Percentiles rank a stretch among this genome's conserved stretches.
These are phyloP conservation scores for Colletotrichum chrysophilum DNA, from an alignment of 2,329 filamentous ascomycete species.

Conservation along the genomic window DNA sequence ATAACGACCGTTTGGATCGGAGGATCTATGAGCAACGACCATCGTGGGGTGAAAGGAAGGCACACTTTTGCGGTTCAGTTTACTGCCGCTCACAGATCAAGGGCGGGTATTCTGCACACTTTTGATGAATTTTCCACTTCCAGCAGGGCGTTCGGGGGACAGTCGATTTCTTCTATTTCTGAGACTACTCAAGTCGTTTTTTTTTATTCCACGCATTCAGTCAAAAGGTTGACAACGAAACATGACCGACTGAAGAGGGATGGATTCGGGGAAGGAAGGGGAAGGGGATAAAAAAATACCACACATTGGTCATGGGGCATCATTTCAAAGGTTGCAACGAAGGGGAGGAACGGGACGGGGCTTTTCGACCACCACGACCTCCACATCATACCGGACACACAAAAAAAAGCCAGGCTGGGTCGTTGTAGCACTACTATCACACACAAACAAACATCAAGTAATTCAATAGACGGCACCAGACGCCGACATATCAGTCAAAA, in stretches of 20 bases:
- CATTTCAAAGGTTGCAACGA: conserved; percentile 14
- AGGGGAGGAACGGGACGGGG: conserved; percentile 1
- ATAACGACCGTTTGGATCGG: not conserved
- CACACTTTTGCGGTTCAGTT: not conserved
- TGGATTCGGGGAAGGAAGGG: not conserved
- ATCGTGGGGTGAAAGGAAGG: not conserved
- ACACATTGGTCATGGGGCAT: conserved; percentile 13
- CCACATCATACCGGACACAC: conserved; percentile 1
- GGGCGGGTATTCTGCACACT: conserved; percentile 7
- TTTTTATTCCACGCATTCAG: conserved; percentile 5
- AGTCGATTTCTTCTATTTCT: not conserved
- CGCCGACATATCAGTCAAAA: conserved; percentile 1
- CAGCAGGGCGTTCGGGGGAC: conserved; percentile 20
- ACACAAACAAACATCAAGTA: not conserved
- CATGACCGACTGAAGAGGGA: conserved; percentile 19
- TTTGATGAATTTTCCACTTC: conserved; percentile 19
- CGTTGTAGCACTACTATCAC: conserved; percentile 17
- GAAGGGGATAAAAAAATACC: conserved; percentile 13
- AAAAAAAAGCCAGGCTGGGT: conserved; percentile 9
- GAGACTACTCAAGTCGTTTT: not conserved
- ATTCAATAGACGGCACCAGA: conserved; percentile 16
- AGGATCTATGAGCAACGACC: conserved; percentile 1
- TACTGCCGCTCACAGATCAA: not conserved
- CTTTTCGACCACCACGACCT: not conserved
- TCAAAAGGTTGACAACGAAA: conserved; percentile 19